Percentiles rank a stretch among this genome's conserved stretches.
Evolutionary conservation across 2,329 filamentous ascomycete genomes (phyloP).

Genomic region (Akanthomyces muscarius): DNA sequence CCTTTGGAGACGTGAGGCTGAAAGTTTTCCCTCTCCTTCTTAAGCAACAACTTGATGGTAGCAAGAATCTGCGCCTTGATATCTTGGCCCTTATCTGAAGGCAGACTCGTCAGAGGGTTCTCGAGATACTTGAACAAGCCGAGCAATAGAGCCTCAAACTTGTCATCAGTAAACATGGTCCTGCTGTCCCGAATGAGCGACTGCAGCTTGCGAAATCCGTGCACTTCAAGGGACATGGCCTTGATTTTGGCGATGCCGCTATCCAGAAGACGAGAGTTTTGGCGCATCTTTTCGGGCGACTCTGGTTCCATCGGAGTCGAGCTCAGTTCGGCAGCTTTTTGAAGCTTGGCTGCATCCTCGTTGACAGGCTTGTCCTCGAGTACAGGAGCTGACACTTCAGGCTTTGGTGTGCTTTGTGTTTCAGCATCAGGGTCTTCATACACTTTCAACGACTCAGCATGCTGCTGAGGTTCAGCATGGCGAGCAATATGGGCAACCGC

Average conservation of each 20-base stretch:
- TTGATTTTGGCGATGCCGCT: conserved; percentile 73
- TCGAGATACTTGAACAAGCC: conserved; percentile 71
- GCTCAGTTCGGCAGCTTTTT: conserved; percentile 25
- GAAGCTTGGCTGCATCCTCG: conserved; percentile 42
- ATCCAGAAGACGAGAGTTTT: conserved; percentile 60
- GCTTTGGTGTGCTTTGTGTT: conserved; percentile 44
- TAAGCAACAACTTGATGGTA: conserved; percentile 69
- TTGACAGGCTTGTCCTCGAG: conserved; percentile 59
- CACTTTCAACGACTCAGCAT: conserved; percentile 41
- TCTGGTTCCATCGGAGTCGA: conserved; percentile 23
- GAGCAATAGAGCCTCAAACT: conserved; percentile 63
- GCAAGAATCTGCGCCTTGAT: conserved; percentile 71
- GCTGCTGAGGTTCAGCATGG: conserved; percentile 11
- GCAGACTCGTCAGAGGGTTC: conserved; percentile 49
- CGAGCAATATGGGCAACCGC: conserved; percentile 12
- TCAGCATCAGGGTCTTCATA: conserved; percentile 60
- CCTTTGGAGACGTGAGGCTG: conserved; percentile 63
- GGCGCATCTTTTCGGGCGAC: conserved; percentile 51
- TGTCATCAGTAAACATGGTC: conserved; percentile 60
- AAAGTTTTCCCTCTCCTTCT: conserved; percentile 62
- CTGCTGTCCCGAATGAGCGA: conserved; percentile 66
- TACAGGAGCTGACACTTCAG: conserved; percentile 45
- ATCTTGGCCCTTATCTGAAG: conserved; percentile 64
- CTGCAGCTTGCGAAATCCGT: conserved; percentile 76
- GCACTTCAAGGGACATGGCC: conserved; percentile 68